Percentiles rank a stretch among this genome's conserved stretches.
phyloP scores from a whole-genome alignment of 1,284 basidiomycete genomes.

The Pyrrhoderma lamaoense region DNA sequence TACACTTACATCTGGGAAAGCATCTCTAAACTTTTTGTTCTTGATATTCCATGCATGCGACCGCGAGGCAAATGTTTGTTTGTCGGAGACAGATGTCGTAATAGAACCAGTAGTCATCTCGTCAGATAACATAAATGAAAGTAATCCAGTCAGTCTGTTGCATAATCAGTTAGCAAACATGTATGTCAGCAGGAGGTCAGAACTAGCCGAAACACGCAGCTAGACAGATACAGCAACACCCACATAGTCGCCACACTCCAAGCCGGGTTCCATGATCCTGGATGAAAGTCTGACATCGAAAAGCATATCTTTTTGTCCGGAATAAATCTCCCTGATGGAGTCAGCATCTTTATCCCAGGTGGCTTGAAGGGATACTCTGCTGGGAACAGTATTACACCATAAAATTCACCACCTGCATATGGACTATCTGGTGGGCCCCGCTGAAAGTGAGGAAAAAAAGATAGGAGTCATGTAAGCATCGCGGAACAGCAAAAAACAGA shows the following conservation, averaged over 20 bases:
- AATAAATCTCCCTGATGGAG: constrained; percentile 89
- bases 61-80: constrained; percentile 65
- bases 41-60: constrained; percentile 83
- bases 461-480: not conserved
- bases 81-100: constrained; percentile 74
- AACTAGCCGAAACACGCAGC: not conserved
- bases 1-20: constrained; percentile 72
- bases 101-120: constrained; percentile 95
- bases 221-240: constrained; percentile 28
- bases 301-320: constrained; percentile 94
- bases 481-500: constrained; percentile 18
- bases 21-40: constrained; percentile 77
- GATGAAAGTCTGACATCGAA: constrained; percentile 93
- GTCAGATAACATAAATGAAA: constrained; percentile 94
- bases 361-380: constrained; percentile 93
- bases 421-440: constrained; percentile 91
- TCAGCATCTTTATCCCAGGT: constrained; percentile 97
- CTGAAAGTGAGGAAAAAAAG: constrained; percentile 36
- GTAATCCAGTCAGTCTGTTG: constrained; percentile 80
- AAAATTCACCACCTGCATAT: constrained; percentile 89
- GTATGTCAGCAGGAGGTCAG: not conserved
- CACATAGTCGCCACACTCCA: constrained; percentile 92
- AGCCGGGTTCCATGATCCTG: constrained; percentile 86
- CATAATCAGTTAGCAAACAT: too few species aligned
- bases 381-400: constrained; percentile 84